Conservation (phyloP, 2,329 filamentous ascomycete genomes). For the Cladophialophora immunda region DNA sequence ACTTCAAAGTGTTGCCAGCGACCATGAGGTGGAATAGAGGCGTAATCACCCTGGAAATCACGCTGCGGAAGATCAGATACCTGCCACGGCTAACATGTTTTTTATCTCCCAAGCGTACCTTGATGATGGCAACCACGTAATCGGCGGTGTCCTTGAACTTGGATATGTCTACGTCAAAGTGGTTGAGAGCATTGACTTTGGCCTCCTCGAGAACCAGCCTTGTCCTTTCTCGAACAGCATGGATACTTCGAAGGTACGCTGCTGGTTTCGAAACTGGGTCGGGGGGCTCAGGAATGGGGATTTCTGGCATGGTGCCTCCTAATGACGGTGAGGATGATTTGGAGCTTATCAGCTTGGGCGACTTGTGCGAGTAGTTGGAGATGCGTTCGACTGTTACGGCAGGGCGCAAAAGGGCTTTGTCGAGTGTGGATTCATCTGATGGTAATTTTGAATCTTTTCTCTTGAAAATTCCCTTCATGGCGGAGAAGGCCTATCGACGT, state of each 20-base stretch:
- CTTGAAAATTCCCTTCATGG: slow-evolving; percentile 59
- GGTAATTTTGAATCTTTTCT: slow-evolving; percentile 54
- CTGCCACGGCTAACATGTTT: background rate
- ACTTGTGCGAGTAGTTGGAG: slow-evolving; percentile 40
- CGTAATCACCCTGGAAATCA: slow-evolving; percentile 74
- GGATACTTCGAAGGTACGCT: slow-evolving; percentile 88
- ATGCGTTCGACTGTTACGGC: slow-evolving; percentile 34
- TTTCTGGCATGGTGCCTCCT: slow-evolving; percentile 62
- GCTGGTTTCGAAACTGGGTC: slow-evolving; percentile 89
- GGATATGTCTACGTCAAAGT: slow-evolving; percentile 87
- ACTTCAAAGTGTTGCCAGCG: slow-evolving; percentile 72
- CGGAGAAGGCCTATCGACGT: slow-evolving; percentile 34
- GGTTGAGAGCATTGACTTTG: slow-evolving; percentile 76
- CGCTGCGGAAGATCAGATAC: slow-evolving; percentile 56
- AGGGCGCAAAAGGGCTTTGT: slow-evolving; percentile 26
- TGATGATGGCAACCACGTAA: slow-evolving; percentile 93
- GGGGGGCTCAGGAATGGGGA: slow-evolving; percentile 82
- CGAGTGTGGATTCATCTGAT: slow-evolving; percentile 23
- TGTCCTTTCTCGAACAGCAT: slow-evolving; percentile 83
- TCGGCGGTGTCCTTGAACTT: slow-evolving; percentile 85
- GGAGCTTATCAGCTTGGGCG: slow-evolving; percentile 37
- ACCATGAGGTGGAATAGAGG: slow-evolving; percentile 80
- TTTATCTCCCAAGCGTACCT: slow-evolving; percentile 70
- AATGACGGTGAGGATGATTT: slow-evolving; percentile 31
- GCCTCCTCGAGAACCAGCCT: slow-evolving; percentile 79